Evolutionary conservation across 2,329 filamentous ascomycete genomes (phyloP).

Genomic region (Aspergillus chevalieri): DNA sequence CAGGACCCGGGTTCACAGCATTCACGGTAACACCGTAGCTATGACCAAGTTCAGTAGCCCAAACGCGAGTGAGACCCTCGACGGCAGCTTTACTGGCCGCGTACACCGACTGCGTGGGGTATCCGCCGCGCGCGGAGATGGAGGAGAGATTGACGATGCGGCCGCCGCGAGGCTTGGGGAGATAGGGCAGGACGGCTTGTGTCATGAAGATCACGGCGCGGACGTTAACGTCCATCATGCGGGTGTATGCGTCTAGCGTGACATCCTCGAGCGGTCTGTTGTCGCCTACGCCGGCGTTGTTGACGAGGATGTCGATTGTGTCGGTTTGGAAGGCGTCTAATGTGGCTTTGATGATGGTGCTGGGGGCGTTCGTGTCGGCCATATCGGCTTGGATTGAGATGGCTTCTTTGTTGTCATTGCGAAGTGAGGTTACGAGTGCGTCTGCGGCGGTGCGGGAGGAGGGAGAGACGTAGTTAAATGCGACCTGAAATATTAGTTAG

Average conservation of each 20-base stretch:
- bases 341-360: conserved; percentile 5
- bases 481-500: conserved; percentile 4
- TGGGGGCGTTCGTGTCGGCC: conserved; percentile 4
- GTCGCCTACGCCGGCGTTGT: conserved; percentile 21
- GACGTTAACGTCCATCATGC: conserved; percentile 13
- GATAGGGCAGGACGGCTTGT: conserved; percentile 10
- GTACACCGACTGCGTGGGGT: conserved; percentile 47
- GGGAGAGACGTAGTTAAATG: conserved; percentile 12
- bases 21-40: conserved; percentile 27
- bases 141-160: conserved; percentile 18
- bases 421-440: conserved; percentile 6
- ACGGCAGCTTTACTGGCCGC: conserved; percentile 58
- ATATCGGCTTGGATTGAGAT: conserved; percentile 13
- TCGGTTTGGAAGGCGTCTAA: conserved; percentile 6
- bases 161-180: conserved; percentile 2
- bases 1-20: conserved; percentile 23
- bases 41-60: conserved; percentile 37
- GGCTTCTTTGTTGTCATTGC: conserved; percentile 1
- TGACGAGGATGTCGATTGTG: conserved; percentile 16
- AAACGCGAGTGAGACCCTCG: conserved; percentile 58
- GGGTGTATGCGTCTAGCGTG: conserved; percentile 11
- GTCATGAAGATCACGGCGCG: conserved; percentile 18
- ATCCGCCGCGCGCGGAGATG: conserved; percentile 12
- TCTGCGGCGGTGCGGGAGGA: conserved; percentile 8
- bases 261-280: conserved; percentile 13